A percentile compares a stretch with the other conserved stretches of the same genome.
These are phyloP conservation scores for Globisporangium ultimum DNA, from an alignment of 352 stramenopile species.

Conservation along the genomic window DNA sequence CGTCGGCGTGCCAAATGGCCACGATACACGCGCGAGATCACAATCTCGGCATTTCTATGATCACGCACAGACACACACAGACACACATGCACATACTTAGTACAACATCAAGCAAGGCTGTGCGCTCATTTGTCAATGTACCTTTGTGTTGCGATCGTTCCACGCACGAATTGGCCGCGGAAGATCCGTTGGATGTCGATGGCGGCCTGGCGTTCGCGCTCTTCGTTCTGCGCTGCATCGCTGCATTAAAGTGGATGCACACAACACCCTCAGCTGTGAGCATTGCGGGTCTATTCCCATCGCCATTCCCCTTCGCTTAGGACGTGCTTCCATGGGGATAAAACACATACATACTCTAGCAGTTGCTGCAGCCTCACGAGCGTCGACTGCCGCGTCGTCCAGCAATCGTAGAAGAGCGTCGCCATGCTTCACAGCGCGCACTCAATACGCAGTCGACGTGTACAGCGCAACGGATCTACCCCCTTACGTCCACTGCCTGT, in stretches of 20 bases:
- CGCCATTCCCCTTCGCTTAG: no score
- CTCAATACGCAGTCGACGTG: background rate
- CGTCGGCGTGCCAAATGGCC: constrained; percentile 44
- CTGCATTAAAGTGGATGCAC: constrained; percentile 15
- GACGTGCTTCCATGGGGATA: no score
- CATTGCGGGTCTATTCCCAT: no score
- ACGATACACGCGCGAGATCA: constrained; percentile 54
- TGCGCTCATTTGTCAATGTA: constrained; percentile 6
- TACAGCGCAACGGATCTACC: no score
- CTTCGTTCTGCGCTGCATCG: constrained; percentile 43
- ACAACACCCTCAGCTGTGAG: background rate
- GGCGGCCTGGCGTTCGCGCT: constrained; percentile 32
- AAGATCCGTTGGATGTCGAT: constrained; percentile 66
- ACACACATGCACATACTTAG: no score
- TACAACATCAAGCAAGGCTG: no score
- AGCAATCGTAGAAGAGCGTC: constrained; percentile 64
- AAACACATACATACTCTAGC: constrained; percentile 29
- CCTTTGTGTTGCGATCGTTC: constrained; percentile 31
- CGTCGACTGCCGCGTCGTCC: constrained; percentile 37
- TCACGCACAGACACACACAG: background rate
- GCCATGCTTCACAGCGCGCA: background rate
- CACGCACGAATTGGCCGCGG: constrained; percentile 48
- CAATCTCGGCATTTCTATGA: constrained; percentile 42
- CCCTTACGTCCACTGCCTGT: no score
- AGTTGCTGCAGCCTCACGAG: constrained; percentile 46